A percentile compares a stretch with the other conserved stretches of the same genome.
Evolutionary conservation across 345 rosid species (phyloP).

Genomic region (Rhodamnia argentea): DNA sequence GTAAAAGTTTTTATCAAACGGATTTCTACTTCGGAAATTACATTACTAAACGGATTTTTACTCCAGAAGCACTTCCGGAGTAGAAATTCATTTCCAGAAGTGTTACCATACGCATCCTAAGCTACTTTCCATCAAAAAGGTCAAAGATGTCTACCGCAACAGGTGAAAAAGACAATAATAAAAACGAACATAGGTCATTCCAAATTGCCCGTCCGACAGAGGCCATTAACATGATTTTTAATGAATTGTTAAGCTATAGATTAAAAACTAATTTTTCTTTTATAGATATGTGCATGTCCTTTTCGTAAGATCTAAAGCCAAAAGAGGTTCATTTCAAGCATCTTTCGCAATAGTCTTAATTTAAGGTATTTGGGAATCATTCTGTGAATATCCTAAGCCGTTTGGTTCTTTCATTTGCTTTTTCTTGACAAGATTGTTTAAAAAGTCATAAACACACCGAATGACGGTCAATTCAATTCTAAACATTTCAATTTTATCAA

Average conservation of each 20-base stretch:
- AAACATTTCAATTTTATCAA: no score
- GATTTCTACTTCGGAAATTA: no score
- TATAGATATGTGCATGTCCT: background rate
- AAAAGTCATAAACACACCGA: no score
- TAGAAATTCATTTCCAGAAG: no score
- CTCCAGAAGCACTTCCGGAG: no score
- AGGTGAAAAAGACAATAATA: background rate
- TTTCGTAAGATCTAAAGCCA: background rate
- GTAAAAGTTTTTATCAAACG: no score
- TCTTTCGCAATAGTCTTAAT: background rate
- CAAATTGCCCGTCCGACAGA: background rate
- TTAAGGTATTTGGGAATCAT: background rate
- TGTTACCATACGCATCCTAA: no score
- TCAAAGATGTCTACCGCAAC: rapidly evolving
- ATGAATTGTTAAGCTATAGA: background rate
- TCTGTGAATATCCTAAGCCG: background rate
- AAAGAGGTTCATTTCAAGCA: background rate
- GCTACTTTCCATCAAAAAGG: background rate
- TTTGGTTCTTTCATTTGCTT: background rate
- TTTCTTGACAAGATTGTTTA: no score
- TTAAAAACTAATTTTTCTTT: background rate
- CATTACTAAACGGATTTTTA: no score
- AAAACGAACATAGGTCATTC: background rate
- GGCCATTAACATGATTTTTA: background rate
- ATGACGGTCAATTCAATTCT: no score